Base-by-base conservation (phyloP, 192 early-diverging fungal genomes). In the Coemansia sp. region DNA sequence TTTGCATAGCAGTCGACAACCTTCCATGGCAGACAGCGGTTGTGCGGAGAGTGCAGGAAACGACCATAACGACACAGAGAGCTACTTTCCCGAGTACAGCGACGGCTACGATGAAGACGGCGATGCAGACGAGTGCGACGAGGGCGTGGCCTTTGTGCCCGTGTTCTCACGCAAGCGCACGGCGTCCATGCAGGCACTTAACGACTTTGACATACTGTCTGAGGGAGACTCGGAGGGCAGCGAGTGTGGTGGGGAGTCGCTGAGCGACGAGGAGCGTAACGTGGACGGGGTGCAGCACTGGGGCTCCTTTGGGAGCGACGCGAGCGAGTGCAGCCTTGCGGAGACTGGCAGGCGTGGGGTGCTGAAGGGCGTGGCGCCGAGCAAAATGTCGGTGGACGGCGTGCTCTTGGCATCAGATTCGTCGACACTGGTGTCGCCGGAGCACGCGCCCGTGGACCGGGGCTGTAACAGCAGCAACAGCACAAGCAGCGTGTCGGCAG, bases 171-270 rank as follows among this genome's bases (percentile, higher is more conserved):
- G 58, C 9, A 61, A 54, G 50, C 70, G 70, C 50, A 66, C 70
- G 7, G 70, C 70, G 14, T 73, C 70, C 4, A 73, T 50, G 20
- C 58, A 73, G 55, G 70, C 70, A 9, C 41, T 73, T 44, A 58
- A 34, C 28, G 55, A 49, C 4, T 67, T 73, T 14, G 59, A 73
- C 54, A 66, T 73, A 32, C 48, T 48, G 4, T 51, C 60, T 27
- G 28, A 15, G 8, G 15, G 29, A 2, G 64, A 33, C 9, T 49
- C 51, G 4, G 44, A 42, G 22, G 40, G 25, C 29, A 47, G 43
- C 20, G 39, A 41, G 19, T n/a, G n/a, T 23, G 15, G 38, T 14
- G 32, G 48, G 18, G 30, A 18, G 13, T 46, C 41, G 2, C 3
- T 30, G 4, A 26, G 32, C 6, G 46, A 37, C 19, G 50, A 42